phyloP scores from a whole-genome alignment of 2,329 filamentous ascomycete genomes.

The Neofusicoccum sp. region DNA sequence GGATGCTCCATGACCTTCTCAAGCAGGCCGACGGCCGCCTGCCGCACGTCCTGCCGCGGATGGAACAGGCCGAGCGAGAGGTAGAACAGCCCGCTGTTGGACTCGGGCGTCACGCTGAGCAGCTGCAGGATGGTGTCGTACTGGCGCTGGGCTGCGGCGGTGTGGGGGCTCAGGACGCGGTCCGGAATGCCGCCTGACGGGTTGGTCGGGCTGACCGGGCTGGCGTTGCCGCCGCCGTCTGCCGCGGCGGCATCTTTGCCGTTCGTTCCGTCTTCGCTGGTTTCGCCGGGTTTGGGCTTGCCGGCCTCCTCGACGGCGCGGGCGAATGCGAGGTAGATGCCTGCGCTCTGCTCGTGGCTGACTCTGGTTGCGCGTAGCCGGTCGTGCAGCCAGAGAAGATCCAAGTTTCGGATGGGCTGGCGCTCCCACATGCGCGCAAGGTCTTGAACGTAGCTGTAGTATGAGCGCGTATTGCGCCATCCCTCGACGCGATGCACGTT shows the following conservation, averaged over 20 bases:
- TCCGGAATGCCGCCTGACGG: constrained; percentile 16
- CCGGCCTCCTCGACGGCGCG: constrained; percentile 64
- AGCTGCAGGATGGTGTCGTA: constrained; percentile 58
- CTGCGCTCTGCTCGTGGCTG: constrained; percentile 71
- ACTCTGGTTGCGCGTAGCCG: constrained; percentile 82
- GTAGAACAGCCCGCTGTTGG: constrained; percentile 87
- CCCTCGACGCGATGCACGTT: constrained; percentile 94
- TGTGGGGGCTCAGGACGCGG: neutral
- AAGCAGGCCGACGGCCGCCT: constrained; percentile 76
- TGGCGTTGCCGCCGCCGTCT: constrained; percentile 25
- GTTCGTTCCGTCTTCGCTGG: neutral
- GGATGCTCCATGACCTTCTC: constrained; percentile 84
- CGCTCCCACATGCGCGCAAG: constrained; percentile 40
- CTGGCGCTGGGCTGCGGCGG: constrained; percentile 29
- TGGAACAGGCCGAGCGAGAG: constrained; percentile 90
- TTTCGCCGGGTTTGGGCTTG: constrained; percentile 16
- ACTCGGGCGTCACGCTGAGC: constrained; percentile 79
- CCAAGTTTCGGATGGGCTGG: constrained; percentile 74
- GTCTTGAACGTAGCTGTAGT: constrained; percentile 87
- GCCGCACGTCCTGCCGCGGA: constrained; percentile 76
- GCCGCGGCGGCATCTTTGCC: constrained; percentile 24
- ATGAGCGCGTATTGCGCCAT: constrained; percentile 93
- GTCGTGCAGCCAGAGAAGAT: constrained; percentile 91
- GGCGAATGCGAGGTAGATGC: constrained; percentile 81
- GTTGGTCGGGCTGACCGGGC: constrained; percentile 2